phyloP scores from a whole-genome alignment of 2,329 filamentous ascomycete species.

The Pleomassaria siparia region DNA sequence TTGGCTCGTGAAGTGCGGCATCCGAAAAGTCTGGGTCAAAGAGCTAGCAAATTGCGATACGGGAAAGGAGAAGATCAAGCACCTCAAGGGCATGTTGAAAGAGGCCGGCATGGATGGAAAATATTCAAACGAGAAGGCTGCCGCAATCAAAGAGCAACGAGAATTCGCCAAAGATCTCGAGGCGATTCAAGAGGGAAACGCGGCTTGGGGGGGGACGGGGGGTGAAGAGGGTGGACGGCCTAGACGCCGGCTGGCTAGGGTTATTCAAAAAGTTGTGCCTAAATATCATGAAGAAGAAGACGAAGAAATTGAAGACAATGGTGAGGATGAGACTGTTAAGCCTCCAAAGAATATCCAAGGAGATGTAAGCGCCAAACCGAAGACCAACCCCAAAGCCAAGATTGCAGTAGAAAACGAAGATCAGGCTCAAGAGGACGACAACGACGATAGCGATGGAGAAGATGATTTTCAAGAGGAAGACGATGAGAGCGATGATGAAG shows the following conservation, averaged over 20 bases:
- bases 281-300: conserved; percentile 24
- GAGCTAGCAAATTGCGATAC: conserved; percentile 79
- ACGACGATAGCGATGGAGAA: neutral
- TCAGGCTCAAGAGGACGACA: conserved; percentile 10
- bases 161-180: conserved; percentile 85
- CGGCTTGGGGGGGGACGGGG: conserved; percentile 66
- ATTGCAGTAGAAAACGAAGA: conserved; percentile 2
- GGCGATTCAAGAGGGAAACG: conserved; percentile 78
- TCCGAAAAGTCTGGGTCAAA: conserved; percentile 87
- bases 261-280: conserved; percentile 22
- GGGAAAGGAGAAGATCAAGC: conserved; percentile 74
- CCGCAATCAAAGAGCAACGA: conserved; percentile 81
- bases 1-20: conserved; percentile 84
- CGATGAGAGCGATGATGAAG: conserved; percentile 1
- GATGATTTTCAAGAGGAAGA: neutral
- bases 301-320: conserved; percentile 16
- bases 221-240: conserved; percentile 32
- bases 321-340: conserved; percentile 11
- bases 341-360: conserved; percentile 17
- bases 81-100: conserved; percentile 75
- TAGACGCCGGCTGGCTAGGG: conserved; percentile 25
- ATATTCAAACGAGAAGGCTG: conserved; percentile 81
- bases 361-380: conserved; percentile 8
- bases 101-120: conserved; percentile 87
- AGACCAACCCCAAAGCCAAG: neutral